Percentiles rank a stretch among this genome's conserved stretches.
Conservation (phyloP, 2,329 filamentous ascomycete genomes). For the Sporothrix globosa region DNA sequence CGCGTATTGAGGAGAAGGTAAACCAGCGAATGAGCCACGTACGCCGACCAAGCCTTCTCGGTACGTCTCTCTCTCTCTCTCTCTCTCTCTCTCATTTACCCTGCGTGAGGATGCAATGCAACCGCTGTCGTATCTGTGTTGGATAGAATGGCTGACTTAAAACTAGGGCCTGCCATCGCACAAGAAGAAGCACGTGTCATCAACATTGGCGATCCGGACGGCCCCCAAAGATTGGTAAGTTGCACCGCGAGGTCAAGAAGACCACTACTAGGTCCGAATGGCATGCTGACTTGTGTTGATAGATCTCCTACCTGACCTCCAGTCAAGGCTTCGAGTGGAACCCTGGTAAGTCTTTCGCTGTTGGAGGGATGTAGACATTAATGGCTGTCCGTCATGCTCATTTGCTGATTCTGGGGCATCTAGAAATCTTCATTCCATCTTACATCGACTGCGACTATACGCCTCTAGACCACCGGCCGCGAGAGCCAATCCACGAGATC, state of each 20-base stretch:
- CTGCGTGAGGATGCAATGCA: too few species aligned
- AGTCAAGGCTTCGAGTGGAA: conserved; percentile 85
- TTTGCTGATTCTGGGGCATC: background rate
- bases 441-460: conserved; percentile 75
- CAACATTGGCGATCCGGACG: conserved; percentile 74
- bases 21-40: conserved; percentile 56
- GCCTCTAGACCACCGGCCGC: conserved; percentile 69
- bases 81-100: background rate
- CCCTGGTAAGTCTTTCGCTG: conserved; percentile 57
- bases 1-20: conserved; percentile 48
- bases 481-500: conserved; percentile 79
- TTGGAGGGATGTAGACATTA: background rate
- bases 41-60: conserved; percentile 65
- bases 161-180: conserved; percentile 67
- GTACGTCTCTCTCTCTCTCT: conserved; percentile 47
- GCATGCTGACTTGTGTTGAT: conserved; percentile 36
- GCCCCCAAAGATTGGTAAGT: conserved; percentile 70
- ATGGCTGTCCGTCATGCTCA: background rate
- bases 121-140: background rate
- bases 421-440: conserved; percentile 80
- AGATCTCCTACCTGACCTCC: conserved; percentile 80
- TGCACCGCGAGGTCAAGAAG: background rate
- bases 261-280: background rate
- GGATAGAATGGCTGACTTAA: conserved; percentile 39
- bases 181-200: conserved; percentile 79